Percentiles rank a stretch among this genome's conserved stretches.
Conservation (phyloP, 2,329 filamentous ascomycete genomes). For the Boeremia lycopersici region DNA sequence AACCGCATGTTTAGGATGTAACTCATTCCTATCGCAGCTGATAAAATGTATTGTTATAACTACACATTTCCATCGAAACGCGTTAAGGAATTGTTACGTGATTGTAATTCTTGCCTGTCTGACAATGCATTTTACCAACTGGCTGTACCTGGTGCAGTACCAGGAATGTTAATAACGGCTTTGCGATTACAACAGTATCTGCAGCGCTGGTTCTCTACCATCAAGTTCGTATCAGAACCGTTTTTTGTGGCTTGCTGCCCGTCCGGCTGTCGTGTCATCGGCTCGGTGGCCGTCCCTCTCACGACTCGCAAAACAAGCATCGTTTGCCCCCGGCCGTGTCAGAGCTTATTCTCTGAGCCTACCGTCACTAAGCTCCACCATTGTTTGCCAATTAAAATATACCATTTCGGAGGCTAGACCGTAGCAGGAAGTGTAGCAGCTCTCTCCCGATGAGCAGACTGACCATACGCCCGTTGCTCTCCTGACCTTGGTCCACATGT, state of each 20-base stretch:
- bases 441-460: conserved; percentile 7
- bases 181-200: background rate
- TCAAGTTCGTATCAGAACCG: conserved; percentile 1
- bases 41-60: too few relatives aligned
- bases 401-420: conserved; percentile 26
- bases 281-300: conserved; percentile 5
- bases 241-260: conserved; percentile 6
- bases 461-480: conserved; percentile 14
- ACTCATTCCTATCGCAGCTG: too few relatives aligned
- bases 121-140: too few relatives aligned
- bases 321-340: conserved; percentile 22
- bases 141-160: too few relatives aligned
- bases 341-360: conserved; percentile 23
- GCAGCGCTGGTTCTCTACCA: background rate
- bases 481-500: conserved; percentile 9
- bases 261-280: conserved; percentile 4
- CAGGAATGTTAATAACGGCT: background rate
- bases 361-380: conserved; percentile 14
- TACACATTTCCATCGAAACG: too few relatives aligned
- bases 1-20: background rate
- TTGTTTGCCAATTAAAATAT: conserved; percentile 18
- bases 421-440: conserved; percentile 24
- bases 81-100: too few relatives aligned
- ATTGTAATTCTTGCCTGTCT: too few relatives aligned
- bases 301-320: conserved; percentile 27